A percentile compares a stretch with the other conserved stretches of the same genome.
These are phyloP conservation scores for Cercospora brassicicola DNA, from an alignment of 2,329 filamentous ascomycete genomes.

Conservation along the genomic window DNA sequence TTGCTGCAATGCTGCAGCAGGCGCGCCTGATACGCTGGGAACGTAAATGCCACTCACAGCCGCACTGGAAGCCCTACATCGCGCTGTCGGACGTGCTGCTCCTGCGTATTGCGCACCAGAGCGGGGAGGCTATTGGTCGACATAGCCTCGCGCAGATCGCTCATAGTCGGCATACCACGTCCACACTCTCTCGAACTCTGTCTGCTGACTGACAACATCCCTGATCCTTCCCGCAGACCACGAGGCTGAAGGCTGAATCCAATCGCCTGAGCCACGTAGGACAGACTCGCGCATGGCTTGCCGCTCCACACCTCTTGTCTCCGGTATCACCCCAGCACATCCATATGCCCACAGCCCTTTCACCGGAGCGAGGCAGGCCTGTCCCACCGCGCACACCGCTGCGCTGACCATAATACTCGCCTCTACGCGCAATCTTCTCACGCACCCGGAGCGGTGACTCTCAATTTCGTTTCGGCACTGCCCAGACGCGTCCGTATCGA, in stretches of 20 bases:
- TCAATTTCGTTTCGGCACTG: background rate
- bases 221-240: conserved; percentile 18
- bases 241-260: conserved; percentile 17
- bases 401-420: background rate
- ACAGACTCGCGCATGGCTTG: conserved; percentile 11
- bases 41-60: background rate
- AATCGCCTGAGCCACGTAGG: conserved; percentile 11
- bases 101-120: background rate
- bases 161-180: conserved; percentile 13
- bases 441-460: conserved; percentile 4
- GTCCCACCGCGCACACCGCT: conserved; percentile 12
- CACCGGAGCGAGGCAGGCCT: background rate
- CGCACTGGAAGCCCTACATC: conserved; percentile 8
- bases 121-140: background rate
- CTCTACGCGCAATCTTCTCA: background rate
- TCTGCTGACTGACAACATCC: conserved; percentile 14
- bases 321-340: conserved; percentile 6
- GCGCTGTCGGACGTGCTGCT: background rate
- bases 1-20: background rate
- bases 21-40: background rate
- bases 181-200: conserved; percentile 8
- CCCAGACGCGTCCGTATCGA: background rate
- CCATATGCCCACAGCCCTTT: background rate
- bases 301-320: conserved; percentile 3
- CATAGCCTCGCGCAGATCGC: background rate